These are phyloP conservation scores for Sequoia sempervirens DNA, from an alignment of 75 land plant genomes.

Conservation along the genomic window DNA sequence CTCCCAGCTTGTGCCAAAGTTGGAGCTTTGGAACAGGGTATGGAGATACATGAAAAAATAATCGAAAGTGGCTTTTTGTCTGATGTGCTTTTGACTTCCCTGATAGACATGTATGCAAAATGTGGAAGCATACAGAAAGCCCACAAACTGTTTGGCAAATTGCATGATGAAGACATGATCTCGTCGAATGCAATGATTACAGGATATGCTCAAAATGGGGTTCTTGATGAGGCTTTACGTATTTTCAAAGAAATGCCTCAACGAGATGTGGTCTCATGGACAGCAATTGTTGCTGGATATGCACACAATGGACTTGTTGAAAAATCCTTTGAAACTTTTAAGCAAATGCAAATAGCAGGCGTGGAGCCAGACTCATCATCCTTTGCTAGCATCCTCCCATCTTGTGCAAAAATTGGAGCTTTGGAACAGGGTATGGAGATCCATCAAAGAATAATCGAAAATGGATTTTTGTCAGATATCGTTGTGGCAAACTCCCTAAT, in stretches of 20 bases:
- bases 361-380: slow-evolving; percentile 39
- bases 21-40: slow-evolving; percentile 1
- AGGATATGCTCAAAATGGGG: slow-evolving; percentile 34
- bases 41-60: not conserved
- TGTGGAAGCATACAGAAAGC: slow-evolving; percentile 8
- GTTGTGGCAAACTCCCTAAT: slow-evolving; percentile 45
- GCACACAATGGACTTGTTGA: slow-evolving; percentile 40
- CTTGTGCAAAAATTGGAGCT: slow-evolving; percentile 15
- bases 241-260: slow-evolving; percentile 49
- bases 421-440: slow-evolving; percentile 16
- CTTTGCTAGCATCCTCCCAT: slow-evolving; percentile 17
- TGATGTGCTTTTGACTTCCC: slow-evolving; percentile 6
- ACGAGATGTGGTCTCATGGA: slow-evolving; percentile 49
- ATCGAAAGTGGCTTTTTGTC: not conserved
- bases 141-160: not conserved
- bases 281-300: slow-evolving; percentile 45
- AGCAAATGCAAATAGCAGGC: slow-evolving; percentile 19
- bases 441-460: not conserved
- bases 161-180: not conserved
- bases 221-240: slow-evolving; percentile 27
- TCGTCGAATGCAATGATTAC: not conserved
- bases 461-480: slow-evolving; percentile 23
- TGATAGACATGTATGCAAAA: slow-evolving; percentile 24
- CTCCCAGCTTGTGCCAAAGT: not conserved
- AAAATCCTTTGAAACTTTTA: slow-evolving; percentile 26